Evolutionary conservation across 2,329 filamentous ascomycete species (phyloP).

Genomic region (Sporothrix luriei): DNA sequence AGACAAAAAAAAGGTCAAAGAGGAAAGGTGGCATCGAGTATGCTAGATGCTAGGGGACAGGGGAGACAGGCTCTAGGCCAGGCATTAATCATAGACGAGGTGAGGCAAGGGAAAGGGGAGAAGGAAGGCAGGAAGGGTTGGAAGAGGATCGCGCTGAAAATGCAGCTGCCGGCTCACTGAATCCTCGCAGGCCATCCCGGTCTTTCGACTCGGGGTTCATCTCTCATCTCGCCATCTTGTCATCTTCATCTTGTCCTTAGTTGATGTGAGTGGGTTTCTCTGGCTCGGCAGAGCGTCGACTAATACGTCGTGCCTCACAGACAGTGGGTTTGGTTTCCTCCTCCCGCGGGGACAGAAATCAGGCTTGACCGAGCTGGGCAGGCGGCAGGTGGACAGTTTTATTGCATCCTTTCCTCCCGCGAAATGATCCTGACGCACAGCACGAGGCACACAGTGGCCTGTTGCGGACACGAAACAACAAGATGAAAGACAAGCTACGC

Average conservation of each 20-base stretch:
- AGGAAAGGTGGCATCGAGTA: constrained; percentile 15
- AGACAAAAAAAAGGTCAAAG: neutral
- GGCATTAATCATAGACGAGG: neutral
- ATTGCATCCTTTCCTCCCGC: neutral
- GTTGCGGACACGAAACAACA: neutral
- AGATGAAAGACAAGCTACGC: no score
- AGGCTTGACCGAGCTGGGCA: constrained; percentile 17
- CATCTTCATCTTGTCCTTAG: neutral
- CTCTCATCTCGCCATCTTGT: constrained; percentile 8
- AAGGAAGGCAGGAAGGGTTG: constrained; percentile 2
- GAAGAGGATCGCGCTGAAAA: constrained; percentile 5
- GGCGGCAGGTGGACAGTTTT: neutral
- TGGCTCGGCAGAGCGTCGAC: neutral
- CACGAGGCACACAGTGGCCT: constrained; percentile 16
- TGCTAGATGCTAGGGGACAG: no score
- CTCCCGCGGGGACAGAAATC: neutral
- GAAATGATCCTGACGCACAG: neutral
- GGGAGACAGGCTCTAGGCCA: no score
- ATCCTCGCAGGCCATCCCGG: neutral
- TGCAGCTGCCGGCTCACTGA: no score
- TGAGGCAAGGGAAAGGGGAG: neutral
- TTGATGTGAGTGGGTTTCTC: constrained; percentile 4
- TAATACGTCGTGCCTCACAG: neutral
- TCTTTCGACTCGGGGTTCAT: neutral
- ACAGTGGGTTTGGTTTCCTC: neutral